These are phyloP conservation scores for Fomes fomentarius DNA, from an alignment of 1,284 basidiomycete genomes.

Conservation along the genomic window DNA sequence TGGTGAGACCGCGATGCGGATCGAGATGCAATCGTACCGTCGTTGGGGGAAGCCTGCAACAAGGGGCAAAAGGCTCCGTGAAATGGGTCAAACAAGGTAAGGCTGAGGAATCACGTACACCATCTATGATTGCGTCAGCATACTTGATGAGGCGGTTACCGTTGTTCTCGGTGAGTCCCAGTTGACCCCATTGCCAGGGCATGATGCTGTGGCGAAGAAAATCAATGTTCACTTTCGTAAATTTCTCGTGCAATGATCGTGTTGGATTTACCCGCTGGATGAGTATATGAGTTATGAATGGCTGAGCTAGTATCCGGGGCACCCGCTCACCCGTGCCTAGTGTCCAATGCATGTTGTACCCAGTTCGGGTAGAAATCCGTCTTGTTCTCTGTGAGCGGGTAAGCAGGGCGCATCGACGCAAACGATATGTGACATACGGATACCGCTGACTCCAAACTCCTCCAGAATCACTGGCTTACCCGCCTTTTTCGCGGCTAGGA, in stretches of 20 bases:
- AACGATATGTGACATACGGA: constrained; percentile 35
- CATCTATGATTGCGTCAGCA: constrained; percentile 51
- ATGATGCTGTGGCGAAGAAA: constrained; percentile 43
- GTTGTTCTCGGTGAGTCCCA: constrained; percentile 51
- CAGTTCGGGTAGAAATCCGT: constrained; percentile 52
- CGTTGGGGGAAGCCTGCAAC: constrained; percentile 53
- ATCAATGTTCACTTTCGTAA: too few relatives aligned
- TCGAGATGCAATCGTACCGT: constrained; percentile 40
- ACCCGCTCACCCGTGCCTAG: constrained; percentile 51
- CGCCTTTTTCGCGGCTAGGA: constrained; percentile 50
- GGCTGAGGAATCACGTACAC: constrained; percentile 32
- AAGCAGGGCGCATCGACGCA: not conserved
- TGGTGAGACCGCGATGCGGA: constrained; percentile 6
- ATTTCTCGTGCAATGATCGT: not conserved
- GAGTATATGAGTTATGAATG: not conserved
- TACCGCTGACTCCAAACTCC: constrained; percentile 53
- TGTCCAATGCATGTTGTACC: constrained; percentile 51
- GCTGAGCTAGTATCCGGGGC: not conserved
- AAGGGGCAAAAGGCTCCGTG: constrained; percentile 5
- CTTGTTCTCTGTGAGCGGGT: constrained; percentile 46
- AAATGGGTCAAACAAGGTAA: constrained; percentile 12
- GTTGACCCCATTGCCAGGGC: constrained; percentile 60
- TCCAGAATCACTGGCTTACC: constrained; percentile 58
- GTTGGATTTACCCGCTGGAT: constrained; percentile 19
- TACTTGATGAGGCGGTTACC: constrained; percentile 60